These are phyloP conservation scores for Cercophora scortea DNA, from an alignment of 495 filamentous ascomycete species.

Conservation along the genomic window DNA sequence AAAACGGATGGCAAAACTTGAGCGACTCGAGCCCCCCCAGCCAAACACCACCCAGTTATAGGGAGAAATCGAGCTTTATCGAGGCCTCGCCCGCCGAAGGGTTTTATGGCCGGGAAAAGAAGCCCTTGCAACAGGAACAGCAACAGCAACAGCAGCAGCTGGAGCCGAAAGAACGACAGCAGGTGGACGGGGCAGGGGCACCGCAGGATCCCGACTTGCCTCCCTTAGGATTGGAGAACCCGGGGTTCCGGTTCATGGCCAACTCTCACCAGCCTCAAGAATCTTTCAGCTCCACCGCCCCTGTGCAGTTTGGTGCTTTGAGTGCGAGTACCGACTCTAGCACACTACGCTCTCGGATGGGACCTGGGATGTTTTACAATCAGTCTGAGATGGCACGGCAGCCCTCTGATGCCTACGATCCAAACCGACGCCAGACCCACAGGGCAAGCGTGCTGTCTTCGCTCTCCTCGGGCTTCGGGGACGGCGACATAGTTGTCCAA, in stretches of 20 bases:
- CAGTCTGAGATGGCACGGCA: constrained; percentile 29
- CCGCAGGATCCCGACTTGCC: neutral
- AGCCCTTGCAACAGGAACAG: constrained; percentile 3
- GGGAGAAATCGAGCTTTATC: constrained; percentile 17
- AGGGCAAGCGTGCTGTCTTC: constrained; percentile 39
- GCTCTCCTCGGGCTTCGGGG: constrained; percentile 47
- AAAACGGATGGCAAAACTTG: constrained; percentile 14
- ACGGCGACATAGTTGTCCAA: constrained; percentile 38
- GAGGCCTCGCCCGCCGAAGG: constrained; percentile 3
- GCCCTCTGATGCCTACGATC: constrained; percentile 25
- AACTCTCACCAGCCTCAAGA: constrained; percentile 7
- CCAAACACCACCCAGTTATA: constrained; percentile 24
- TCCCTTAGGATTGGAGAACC: neutral
- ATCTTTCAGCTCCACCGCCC: constrained; percentile 25
- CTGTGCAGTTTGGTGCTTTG: constrained; percentile 20
- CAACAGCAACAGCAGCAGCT: neutral
- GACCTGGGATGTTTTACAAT: constrained; percentile 26
- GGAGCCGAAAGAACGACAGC: neutral
- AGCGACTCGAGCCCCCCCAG: constrained; percentile 4
- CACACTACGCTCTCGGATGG: constrained; percentile 20
- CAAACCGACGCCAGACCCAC: constrained; percentile 22
- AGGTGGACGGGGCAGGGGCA: neutral
- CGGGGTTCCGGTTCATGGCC: neutral
- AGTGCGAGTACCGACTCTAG: constrained; percentile 9
- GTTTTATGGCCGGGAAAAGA: constrained; percentile 24